Percentiles rank a stretch among this genome's conserved stretches.
phyloP scores from a whole-genome alignment of 1,139 yeast genomes.

The Candida sp. region DNA sequence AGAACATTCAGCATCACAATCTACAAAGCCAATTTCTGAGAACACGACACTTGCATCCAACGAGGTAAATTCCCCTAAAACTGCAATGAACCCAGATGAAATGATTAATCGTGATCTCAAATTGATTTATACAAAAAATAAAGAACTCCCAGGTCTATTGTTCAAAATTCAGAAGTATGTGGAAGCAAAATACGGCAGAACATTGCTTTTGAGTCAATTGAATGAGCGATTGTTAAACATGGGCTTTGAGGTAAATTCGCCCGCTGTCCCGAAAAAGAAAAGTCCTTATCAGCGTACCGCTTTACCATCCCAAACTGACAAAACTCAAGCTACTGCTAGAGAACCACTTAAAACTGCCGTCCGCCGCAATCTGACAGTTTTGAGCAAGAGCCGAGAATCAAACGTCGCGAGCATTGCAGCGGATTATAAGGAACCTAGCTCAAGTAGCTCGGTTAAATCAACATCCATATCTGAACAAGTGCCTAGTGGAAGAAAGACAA shows the following conservation, averaged over 20 bases:
- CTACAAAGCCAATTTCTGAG: too few relatives aligned
- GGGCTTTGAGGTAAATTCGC: not conserved
- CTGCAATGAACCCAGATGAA: not conserved
- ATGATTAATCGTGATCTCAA: constrained; percentile 2
- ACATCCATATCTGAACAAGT: too few relatives aligned
- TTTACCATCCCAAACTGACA: too few relatives aligned
- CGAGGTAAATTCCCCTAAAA: not conserved
- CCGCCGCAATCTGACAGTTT: not conserved
- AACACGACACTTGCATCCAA: not conserved
- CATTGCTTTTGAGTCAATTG: not conserved
- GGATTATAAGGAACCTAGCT: too few relatives aligned
- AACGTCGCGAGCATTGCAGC: too few relatives aligned
- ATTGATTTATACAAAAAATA: constrained; percentile 1
- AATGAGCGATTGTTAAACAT: constrained; percentile 1
- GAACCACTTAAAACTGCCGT: too few relatives aligned
- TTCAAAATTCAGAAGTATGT: constrained; percentile 3
- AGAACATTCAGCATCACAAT: too few relatives aligned
- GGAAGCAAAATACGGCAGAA: constrained; percentile 1
- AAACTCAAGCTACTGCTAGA: too few relatives aligned
- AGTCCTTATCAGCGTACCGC: not conserved
- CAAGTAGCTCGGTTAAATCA: too few relatives aligned
- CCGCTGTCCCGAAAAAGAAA: not conserved
- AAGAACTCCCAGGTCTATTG: constrained; percentile 3
- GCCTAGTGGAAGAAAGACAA: too few relatives aligned
- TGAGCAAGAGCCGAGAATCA: not conserved